phyloP scores from a whole-genome alignment of 2,329 filamentous ascomycete genomes.

The Fusarium proliferatum region DNA sequence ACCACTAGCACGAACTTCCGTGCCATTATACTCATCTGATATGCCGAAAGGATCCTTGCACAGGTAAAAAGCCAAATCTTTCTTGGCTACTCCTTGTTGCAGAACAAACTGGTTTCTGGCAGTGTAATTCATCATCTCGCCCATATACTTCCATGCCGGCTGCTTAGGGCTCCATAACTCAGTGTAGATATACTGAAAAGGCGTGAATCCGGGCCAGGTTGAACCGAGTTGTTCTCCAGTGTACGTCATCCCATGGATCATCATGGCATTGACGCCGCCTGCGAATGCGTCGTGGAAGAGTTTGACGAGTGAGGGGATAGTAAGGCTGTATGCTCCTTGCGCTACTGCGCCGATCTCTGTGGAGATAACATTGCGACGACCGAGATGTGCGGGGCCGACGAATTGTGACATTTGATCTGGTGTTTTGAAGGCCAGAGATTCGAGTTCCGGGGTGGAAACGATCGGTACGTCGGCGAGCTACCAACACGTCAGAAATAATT shows the following conservation, averaged over 20 bases:
- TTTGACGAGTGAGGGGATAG: neutral
- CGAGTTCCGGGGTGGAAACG: neutral
- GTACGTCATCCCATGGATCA: neutral
- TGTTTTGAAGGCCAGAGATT: neutral
- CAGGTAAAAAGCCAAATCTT: neutral
- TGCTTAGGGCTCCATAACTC: neutral
- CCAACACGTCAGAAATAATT: fast-evolving
- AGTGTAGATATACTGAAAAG: neutral
- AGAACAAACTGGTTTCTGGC: neutral
- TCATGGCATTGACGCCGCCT: neutral
- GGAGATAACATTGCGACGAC: neutral
- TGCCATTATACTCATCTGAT: neutral
- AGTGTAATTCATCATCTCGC: neutral
- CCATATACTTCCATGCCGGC: neutral
- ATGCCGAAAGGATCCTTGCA: neutral
- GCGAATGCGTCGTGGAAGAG: neutral
- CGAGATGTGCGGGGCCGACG: neutral
- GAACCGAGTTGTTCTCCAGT: neutral
- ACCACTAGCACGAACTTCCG: neutral
- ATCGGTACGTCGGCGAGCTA: neutral
- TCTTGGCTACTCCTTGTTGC: neutral
- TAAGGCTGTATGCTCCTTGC: neutral
- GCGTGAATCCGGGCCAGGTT: neutral
- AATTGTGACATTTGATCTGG: neutral
- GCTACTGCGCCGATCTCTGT: neutral